Percentiles rank a stretch among this genome's conserved stretches.
These are phyloP conservation scores for Komagataella mondaviorum DNA, from an alignment of 805 yeast genomes.

Conservation along the genomic window DNA sequence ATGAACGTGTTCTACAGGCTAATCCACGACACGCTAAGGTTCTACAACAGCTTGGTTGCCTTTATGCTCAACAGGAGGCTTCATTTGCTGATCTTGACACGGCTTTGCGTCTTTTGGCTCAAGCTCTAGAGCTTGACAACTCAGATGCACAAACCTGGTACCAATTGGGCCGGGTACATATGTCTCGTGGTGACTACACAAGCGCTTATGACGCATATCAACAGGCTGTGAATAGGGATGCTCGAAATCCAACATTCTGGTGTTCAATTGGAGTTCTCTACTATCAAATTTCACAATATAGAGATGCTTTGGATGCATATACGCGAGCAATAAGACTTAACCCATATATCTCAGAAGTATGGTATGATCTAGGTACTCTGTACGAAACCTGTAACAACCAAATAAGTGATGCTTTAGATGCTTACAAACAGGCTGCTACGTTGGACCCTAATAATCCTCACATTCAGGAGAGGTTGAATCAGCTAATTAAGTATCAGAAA, in stretches of 20 bases:
- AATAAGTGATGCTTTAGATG: conserved; percentile 88
- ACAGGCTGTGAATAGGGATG: conserved; percentile 94
- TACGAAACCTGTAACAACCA: conserved; percentile 97
- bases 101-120: conserved; percentile 71
- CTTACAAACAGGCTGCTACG: conserved; percentile 91
- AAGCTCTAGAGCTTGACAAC: conserved; percentile 80
- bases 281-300: conserved; percentile 89
- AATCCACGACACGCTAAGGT: conserved; percentile 95
- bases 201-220: conserved; percentile 98
- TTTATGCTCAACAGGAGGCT: conserved; percentile 65
- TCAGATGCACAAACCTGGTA: conserved; percentile 97
- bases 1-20: conserved; percentile 79
- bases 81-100: conserved; percentile 69
- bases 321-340: conserved; percentile 92
- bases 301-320: conserved; percentile 96
- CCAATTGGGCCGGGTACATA: conserved; percentile 89
- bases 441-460: conserved; percentile 92
- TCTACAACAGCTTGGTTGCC: conserved; percentile 89
- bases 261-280: conserved; percentile 90
- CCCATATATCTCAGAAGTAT: conserved; percentile 93
- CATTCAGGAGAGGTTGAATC: conserved; percentile 85
- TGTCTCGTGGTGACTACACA: conserved; percentile 90
- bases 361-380: conserved; percentile 96
- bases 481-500: conserved; percentile 59
- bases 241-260: conserved; percentile 98